Evolutionary conservation across 1,139 yeast genomes (phyloP), one percentile per base, ranked within the genome.

Genomic region (Debaryomyces psychrophilus): DNA sequence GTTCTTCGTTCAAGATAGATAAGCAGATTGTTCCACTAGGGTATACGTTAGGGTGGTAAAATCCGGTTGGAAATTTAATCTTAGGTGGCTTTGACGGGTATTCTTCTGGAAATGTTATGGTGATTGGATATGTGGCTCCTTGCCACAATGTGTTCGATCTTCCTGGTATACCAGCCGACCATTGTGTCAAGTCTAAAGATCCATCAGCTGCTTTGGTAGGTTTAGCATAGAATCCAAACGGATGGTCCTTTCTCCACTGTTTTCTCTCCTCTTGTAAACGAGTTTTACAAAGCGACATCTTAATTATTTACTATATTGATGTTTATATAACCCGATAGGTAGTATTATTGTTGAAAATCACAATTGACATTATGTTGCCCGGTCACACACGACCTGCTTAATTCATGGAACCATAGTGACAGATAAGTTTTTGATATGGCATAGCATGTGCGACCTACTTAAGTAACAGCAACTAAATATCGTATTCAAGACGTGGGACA

Each of bases 161-260:
- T 11, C 99, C 99, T 4, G 99, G 99, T 45, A 93, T 87, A 18
- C 98, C 98, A 8, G 97, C 96, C 20, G 81, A 83, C 99, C 99
- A 93, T 59, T 69, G 79, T 60, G 87, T 88, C 52, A 93, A 74
- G 64, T 93, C 92, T 55, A 93, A 74, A 1, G 90, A 75, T 1
- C 99, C 99, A 60, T 90, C 96, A 3, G 73, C 61, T 12, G 77
- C 73, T 63, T 88, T 92, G 36, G 73, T 65, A 5, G 99, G 99
- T 61, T 88, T 90, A 33, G 99, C 99, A 57, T 72, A 90, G 67
- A 93, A 93, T 3, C 99, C 99, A 67, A 90, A 93, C 0, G 99
- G 99, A 65, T 95, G 99, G 64, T 92, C 97, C 66, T 90, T 93
- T 57, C 99, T 83, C 99, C 99, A 93, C 65, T 87, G 92, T 68